Base-by-base conservation (phyloP, 192 early-diverging fungal genomes). In the Backusella circina region DNA sequence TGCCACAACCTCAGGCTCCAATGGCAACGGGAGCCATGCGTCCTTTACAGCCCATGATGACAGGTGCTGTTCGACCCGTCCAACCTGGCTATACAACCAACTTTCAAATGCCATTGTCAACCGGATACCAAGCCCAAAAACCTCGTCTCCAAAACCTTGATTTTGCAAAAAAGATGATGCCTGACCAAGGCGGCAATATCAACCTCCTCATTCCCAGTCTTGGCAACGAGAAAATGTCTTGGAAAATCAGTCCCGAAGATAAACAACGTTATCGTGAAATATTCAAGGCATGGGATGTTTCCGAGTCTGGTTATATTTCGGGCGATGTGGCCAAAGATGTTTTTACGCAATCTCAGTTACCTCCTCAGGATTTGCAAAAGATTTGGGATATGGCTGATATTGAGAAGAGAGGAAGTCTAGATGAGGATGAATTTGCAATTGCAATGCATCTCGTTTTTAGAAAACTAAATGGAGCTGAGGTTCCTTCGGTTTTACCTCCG, bases 381-480 rank as follows among this genome's bases (percentile, higher is more conserved):
- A 81, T 91, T 32, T 91, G 90, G 90, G 85, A 75, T 66, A 83
- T 95, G 5, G 90, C 93, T n/a, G 95, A 95, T 86, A 88, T 88
- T 8, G 90, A 94, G 70, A 90, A 91, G 57, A 83, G 86, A 66
- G 97, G 96, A 71, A 96, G 95, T 72, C 89, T 99, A 65, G 96
- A 98, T 77, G 78, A 88, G 16, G 94, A 97, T 82, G 97, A 99
- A 81, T 99, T 99, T 80, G 92, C 95, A 65, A 92, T 98, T 13
- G 97, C 96, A 21, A 99, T 99, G 97, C 95, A 98, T 83, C 82
- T 99, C 18, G 92, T 98, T 36, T 95, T 97, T 86, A 81, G 92
- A 32, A 96, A 95, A 80, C 85, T 97, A 18, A 92, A 92, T 38
- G 95, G 95, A 7, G 84, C 88, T 38, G 94, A 93, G 54, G 78